Percentiles rank a stretch among this genome's conserved stretches.
phyloP scores from a whole-genome alignment of 2,329 filamentous ascomycete species.

The Hymenotorrendiella dingleyae region DNA sequence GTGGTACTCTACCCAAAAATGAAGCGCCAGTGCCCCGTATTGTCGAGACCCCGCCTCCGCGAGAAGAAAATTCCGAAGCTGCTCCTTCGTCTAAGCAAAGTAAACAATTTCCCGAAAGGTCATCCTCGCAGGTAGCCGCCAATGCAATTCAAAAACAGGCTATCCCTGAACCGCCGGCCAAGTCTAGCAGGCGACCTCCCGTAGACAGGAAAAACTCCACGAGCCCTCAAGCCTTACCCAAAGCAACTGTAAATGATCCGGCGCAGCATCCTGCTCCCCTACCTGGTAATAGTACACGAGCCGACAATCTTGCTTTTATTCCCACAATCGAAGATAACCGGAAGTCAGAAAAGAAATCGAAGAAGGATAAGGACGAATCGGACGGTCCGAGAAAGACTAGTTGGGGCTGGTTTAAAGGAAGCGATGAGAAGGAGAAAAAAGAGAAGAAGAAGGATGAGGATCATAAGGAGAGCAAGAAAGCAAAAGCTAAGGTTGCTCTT shows the following conservation, averaged over 20 bases:
- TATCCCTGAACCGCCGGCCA: conserved; percentile 41
- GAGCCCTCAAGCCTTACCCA: conserved; percentile 9
- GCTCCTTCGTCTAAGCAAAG: conserved; percentile 11
- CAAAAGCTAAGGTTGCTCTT: conserved; percentile 52
- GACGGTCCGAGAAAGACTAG: conserved; percentile 66
- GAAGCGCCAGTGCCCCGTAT: conserved; percentile 48
- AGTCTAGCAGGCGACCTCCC: conserved; percentile 38
- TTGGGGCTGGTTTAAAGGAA: conserved; percentile 77
- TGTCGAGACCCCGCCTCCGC: conserved; percentile 55
- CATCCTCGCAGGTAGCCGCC: conserved; percentile 44
- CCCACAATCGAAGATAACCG: conserved; percentile 74
- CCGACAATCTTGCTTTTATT: conserved; percentile 74
- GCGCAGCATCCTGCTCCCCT: conserved; percentile 60
- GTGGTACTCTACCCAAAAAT: conserved; percentile 23
- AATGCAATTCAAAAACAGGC: conserved; percentile 22
- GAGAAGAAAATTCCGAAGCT: conserved; percentile 1
- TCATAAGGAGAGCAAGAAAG: conserved; percentile 61
- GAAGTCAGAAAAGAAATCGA: conserved; percentile 69
- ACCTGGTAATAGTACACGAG: conserved; percentile 59
- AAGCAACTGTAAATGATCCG: conserved; percentile 48
- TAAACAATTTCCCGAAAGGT: conserved; percentile 45
- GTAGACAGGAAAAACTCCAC: conserved; percentile 30
- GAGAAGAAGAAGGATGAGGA: conserved; percentile 57
- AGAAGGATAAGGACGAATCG: conserved; percentile 63
- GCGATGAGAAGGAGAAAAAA: conserved; percentile 69